These are phyloP conservation scores for Beverwykella pulmonaria DNA, from an alignment of 495 filamentous ascomycete genomes.

Conservation along the genomic window DNA sequence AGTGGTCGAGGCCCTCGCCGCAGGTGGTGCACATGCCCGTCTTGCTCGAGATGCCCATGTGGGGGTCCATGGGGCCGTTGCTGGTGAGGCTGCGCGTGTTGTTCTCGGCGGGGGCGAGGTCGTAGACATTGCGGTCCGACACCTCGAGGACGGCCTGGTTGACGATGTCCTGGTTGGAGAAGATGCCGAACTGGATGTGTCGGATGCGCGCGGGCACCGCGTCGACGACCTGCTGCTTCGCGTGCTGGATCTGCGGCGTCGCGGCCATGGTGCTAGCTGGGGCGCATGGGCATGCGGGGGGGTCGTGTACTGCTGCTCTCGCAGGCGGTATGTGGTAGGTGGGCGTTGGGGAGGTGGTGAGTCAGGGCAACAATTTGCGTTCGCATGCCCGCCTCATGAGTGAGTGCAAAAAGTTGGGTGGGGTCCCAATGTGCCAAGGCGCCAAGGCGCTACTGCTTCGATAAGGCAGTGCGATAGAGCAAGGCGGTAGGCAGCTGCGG, in stretches of 20 bases:
- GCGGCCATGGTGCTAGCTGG: slow-evolving; percentile 6
- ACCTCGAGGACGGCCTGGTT: slow-evolving; percentile 92
- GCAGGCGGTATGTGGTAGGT: not conserved
- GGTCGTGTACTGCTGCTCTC: not conserved
- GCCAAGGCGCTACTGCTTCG: slow-evolving; percentile 2
- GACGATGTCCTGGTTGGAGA: slow-evolving; percentile 89
- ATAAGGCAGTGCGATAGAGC: slow-evolving; percentile 1
- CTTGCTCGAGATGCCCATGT: slow-evolving; percentile 86
- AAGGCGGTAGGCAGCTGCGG: not conserved
- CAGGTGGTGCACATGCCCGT: slow-evolving; percentile 78
- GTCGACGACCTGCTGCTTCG: slow-evolving; percentile 89
- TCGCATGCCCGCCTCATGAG: not conserved
- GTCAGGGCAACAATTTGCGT: not conserved
- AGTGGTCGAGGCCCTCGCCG: slow-evolving; percentile 70
- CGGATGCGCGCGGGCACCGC: slow-evolving; percentile 86
- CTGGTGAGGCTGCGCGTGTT: slow-evolving; percentile 59
- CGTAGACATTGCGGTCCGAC: slow-evolving; percentile 86
- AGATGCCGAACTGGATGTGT: slow-evolving; percentile 89
- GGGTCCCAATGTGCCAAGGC: not conserved
- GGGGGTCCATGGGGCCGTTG: slow-evolving; percentile 83
- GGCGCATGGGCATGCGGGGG: slow-evolving; percentile 33
- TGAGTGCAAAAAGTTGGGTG: slow-evolving; percentile 8
- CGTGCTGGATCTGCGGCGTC: slow-evolving; percentile 25
- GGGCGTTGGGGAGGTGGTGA: not conserved
- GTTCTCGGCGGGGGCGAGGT: slow-evolving; percentile 62